These are phyloP conservation scores for Hymenoscyphus linearis DNA, from an alignment of 2,329 filamentous ascomycete genomes.

Conservation along the genomic window DNA sequence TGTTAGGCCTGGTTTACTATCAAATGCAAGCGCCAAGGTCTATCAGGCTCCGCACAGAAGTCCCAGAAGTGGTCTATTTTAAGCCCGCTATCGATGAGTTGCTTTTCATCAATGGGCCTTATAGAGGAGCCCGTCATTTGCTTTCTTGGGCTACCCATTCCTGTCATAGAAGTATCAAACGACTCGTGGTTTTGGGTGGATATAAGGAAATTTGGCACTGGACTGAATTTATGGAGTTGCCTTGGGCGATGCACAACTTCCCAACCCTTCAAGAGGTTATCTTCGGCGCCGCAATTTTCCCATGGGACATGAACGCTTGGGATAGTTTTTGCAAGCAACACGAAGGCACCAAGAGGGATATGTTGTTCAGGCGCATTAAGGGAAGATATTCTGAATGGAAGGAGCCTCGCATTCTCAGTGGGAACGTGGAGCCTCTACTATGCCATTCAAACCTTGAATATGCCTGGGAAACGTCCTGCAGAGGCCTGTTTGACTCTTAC, in stretches of 20 bases:
- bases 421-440: background rate
- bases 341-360: background rate
- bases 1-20: background rate
- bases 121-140: background rate
- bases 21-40: background rate
- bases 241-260: background rate
- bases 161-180: background rate
- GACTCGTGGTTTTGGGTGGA: background rate
- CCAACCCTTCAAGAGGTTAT: background rate
- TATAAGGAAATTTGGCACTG: background rate
- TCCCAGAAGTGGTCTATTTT: background rate
- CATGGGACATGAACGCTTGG: background rate
- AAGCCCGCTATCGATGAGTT: background rate
- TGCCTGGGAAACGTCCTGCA: background rate
- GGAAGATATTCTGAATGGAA: background rate
- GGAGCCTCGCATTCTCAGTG: background rate
- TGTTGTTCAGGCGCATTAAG: background rate
- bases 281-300: background rate
- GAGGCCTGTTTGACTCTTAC: background rate
- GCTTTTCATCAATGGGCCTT: background rate
- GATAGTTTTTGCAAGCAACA: background rate
- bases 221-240: background rate
- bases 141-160: background rate
- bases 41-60: background rate
- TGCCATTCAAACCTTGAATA: background rate